Conservation (phyloP, 2,329 filamentous ascomycete genomes). For the Lecanicillium sp. region DNA sequence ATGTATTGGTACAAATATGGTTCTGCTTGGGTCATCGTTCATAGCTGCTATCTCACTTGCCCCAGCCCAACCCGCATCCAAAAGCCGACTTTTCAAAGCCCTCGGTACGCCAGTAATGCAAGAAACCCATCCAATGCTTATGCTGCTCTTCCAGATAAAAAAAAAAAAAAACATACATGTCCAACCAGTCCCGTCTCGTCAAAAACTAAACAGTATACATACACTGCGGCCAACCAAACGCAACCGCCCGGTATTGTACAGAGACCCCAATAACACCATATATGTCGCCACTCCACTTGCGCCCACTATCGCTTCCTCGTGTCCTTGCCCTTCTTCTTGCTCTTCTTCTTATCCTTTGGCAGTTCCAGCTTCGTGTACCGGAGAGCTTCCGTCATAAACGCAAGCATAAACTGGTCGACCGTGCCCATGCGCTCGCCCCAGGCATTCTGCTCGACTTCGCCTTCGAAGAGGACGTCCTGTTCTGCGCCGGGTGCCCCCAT, state of each 20-base stretch:
- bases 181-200: background rate
- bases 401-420: slow-evolving; percentile 71
- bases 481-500: slow-evolving; percentile 27
- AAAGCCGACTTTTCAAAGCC: too few species aligned
- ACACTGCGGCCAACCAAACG: too few species aligned
- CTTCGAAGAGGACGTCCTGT: slow-evolving; percentile 19
- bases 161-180: background rate
- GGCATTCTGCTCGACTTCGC: slow-evolving; percentile 47
- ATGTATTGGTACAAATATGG: too few species aligned
- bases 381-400: slow-evolving; percentile 56
- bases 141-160: background rate
- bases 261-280: background rate
- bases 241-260: slow-evolving; percentile 6
- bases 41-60: too few species aligned
- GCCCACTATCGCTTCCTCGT: slow-evolving; percentile 37
- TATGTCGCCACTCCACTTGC: background rate
- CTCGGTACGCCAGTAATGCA: too few species aligned
- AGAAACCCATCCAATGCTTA: too few species aligned
- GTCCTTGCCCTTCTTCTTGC: slow-evolving; percentile 52
- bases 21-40: too few species aligned
- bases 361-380: slow-evolving; percentile 53
- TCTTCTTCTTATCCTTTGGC: slow-evolving; percentile 57
- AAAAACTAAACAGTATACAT: too few species aligned
- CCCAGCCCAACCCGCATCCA: too few species aligned
- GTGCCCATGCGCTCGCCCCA: slow-evolving; percentile 50